Evolutionary conservation across 2,329 filamentous ascomycete genomes (phyloP).

Genomic region (Colletotrichum sp.): DNA sequence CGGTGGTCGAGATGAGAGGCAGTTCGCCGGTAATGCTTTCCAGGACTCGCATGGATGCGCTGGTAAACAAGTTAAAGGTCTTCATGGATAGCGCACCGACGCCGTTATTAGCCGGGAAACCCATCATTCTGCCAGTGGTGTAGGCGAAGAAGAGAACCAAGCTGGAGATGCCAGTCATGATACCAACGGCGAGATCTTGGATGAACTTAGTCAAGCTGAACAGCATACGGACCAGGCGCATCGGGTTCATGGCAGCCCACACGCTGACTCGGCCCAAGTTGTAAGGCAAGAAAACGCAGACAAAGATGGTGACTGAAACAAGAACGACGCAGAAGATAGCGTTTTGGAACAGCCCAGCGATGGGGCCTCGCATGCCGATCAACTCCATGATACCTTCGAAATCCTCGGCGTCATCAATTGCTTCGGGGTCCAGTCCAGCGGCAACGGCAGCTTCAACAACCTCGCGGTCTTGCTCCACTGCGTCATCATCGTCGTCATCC

Average conservation of each 20-base stretch:
- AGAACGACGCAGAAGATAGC: constrained; percentile 92
- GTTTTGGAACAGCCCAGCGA: constrained; percentile 91
- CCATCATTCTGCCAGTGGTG: constrained; percentile 20
- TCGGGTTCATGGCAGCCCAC: constrained; percentile 79
- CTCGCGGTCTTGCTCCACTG: constrained; percentile 56
- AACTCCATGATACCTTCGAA: constrained; percentile 96
- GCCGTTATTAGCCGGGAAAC: constrained; percentile 12
- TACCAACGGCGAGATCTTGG: constrained; percentile 75
- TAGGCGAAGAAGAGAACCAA: constrained; percentile 6
- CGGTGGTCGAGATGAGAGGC: constrained; percentile 56
- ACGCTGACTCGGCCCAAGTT: constrained; percentile 87
- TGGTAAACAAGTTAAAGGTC: constrained; percentile 47
- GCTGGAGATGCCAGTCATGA: constrained; percentile 45
- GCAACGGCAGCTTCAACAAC: constrained; percentile 69
- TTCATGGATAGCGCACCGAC: constrained; percentile 22
- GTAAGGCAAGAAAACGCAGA: constrained; percentile 90
- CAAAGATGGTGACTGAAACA: constrained; percentile 83
- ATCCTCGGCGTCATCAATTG: constrained; percentile 87
- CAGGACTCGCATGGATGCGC: constrained; percentile 52
- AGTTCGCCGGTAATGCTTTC: constrained; percentile 56
- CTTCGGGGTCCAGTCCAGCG: constrained; percentile 75
- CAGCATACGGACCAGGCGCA: constrained; percentile 75
- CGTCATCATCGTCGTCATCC: constrained; percentile 31
- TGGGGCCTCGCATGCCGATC: constrained; percentile 92
- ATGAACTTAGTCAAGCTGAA: constrained; percentile 79